Evolutionary conservation across 768 basidiomycete genomes (phyloP).

Genomic region (Macrocybe gigantea): DNA sequence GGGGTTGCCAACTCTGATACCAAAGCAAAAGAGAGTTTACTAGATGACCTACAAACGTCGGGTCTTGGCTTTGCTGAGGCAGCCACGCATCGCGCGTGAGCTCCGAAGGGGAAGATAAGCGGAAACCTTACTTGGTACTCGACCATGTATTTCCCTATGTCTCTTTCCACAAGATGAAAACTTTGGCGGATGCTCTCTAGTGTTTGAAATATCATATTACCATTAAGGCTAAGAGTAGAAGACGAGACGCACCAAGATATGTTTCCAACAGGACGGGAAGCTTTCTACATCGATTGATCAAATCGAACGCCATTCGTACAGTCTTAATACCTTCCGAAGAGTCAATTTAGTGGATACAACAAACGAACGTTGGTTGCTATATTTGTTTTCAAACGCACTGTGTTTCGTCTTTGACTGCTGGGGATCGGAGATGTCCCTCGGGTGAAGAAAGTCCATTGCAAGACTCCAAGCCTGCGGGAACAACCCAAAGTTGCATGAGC

Average conservation of each 20-base stretch:
- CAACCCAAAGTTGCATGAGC: constrained; percentile 1
- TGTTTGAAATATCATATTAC: background rate
- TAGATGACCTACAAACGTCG: constrained; percentile 45
- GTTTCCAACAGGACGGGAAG: constrained; percentile 62
- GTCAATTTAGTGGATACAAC: constrained; percentile 4
- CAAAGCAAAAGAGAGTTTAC: constrained; percentile 60
- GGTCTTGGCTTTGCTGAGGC: constrained; percentile 38
- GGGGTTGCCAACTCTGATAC: constrained; percentile 76
- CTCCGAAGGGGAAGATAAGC: background rate
- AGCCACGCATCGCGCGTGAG: background rate
- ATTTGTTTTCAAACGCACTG: constrained; percentile 9
- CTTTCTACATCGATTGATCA: constrained; percentile 52
- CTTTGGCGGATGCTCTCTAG: constrained; percentile 60
- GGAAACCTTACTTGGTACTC: constrained; percentile 50
- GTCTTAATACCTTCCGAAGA: constrained; percentile 34
- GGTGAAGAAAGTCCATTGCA: constrained; percentile 48
- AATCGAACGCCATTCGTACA: constrained; percentile 51
- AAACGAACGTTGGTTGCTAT: background rate
- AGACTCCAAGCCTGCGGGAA: constrained; percentile 52
- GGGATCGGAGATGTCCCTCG: constrained; percentile 42
- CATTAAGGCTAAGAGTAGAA: background rate
- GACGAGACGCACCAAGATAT: constrained; percentile 54
- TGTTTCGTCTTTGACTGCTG: constrained; percentile 14
- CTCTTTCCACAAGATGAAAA: constrained; percentile 53
- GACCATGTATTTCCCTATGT: constrained; percentile 52